Base-by-base conservation (phyloP, 345 rosid species). In the Fremontodendron californicum region DNA sequence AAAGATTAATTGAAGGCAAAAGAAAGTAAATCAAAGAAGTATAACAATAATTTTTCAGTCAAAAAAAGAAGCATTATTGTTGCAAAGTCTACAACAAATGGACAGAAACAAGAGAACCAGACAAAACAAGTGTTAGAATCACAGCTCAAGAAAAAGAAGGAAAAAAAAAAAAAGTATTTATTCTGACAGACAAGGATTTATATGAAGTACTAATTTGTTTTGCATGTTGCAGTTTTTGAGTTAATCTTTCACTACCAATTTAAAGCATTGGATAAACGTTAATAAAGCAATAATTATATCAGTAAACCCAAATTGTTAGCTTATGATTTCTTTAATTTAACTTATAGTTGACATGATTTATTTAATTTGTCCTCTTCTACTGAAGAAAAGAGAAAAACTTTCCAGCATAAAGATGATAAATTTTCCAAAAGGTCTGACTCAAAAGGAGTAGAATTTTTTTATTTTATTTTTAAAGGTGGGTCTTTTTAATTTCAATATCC, bases 391-490 rank as follows among this genome's bases (percentile, higher is more conserved):
- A 23, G 2, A 16, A 16, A 16, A 25, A 27, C 5, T 27, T 42
- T 58, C 16, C 65, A 73, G 33, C 64, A 13, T 4, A 39, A 73
- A 51, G 37, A 55, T 57, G 76, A 55, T 57, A 73, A 73, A 52
- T 39, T 73, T 73, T 57, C 63, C 21, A 13, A 40, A 73, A 55
- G 76, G 37, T 73, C 76, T 55, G 76, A 73, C 76, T 73, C 76
- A 73, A 39, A 73, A 73, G 76, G 18, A 19, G 45, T 2, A 13
- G n/a, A 7, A 31, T 11, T 67, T 42, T 6, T 5, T 40, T 18
- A 5, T 12, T 12, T 9, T 66, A 23, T 4, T 12, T 39, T 67
- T 18, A 40, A 42, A 35, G n/a, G 45, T 35, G 33, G 37, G 52
- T 73, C 62, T 3, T 57, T 57, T 29, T 29, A 29, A 54, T 73